Evolutionary conservation across 768 basidiomycete genomes (phyloP), one percentile per base, ranked within the genome.

Genomic region (Clavaria fumosa): DNA sequence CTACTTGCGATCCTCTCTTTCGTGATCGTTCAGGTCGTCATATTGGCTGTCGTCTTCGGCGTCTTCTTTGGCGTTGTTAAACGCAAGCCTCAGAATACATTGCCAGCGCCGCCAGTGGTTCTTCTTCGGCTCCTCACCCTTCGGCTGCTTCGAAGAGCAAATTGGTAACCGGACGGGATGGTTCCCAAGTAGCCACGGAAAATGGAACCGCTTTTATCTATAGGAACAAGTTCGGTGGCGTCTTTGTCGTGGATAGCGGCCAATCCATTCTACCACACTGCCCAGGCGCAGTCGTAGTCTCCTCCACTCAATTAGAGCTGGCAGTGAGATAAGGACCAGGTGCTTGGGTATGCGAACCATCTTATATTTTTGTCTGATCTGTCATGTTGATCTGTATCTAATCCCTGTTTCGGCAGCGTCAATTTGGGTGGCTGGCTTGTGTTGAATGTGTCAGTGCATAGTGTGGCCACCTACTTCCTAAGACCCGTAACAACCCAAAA

Each of bases 371-470:
- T 34, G 26, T 34, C 38, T 14, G 24, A 32, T 38, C 42, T 17
- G 35, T 12, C 21, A 9, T 12, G n/a, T 14, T 28, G 9, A 9
- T 9, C 26, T 28, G 19, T 18, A 14, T 11, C 18, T 37, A 11
- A 34, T 34, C 34, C 15, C 14, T 17, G 47, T 50, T 26, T 35
- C 26, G 40, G 14, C 44, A 88, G 90, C 34, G 90, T 96, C 41
- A 97, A 96, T 53, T 53, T 96, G 19, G 89, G 86, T 44, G 93
- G 93, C 34, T 97, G 95, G 95, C 67, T 96, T 37, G 71, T 70
- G 9, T 72, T 78, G 2, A 91, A 97, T n/a, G n/a, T n/a, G n/a
- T n/a, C n/a, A n/a, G n/a, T n/a, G n/a, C n/a, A n/a, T n/a, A n/a
- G n/a, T n/a, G n/a, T n/a, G n/a, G n/a, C n/a, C n/a, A n/a, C n/a